Conservation (phyloP, 2,329 filamentous ascomycete species). For the Zalaria obscura region DNA sequence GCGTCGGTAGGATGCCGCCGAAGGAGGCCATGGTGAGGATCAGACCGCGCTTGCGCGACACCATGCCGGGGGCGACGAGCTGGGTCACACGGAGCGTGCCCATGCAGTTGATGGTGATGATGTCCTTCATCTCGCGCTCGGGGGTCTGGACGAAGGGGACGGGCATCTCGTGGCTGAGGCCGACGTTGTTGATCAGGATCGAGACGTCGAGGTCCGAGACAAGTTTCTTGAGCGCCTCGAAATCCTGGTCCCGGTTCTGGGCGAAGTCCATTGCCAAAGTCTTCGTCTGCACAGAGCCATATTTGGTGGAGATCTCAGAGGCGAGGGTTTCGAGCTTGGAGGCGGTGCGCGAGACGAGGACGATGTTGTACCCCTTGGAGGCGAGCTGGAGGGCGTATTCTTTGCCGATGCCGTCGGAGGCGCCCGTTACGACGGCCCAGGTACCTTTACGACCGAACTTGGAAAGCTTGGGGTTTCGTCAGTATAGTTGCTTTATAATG, state of each 20-base stretch:
- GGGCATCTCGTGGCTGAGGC: conserved; percentile 84
- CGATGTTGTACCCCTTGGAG: conserved; percentile 79
- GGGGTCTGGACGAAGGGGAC: conserved; percentile 74
- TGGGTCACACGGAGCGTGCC: conserved; percentile 82
- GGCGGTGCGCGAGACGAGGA: conserved; percentile 90
- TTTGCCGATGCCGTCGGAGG: conserved; percentile 92
- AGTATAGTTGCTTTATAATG: conserved; percentile 2
- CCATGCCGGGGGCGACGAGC: conserved; percentile 71
- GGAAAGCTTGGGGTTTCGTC: conserved; percentile 46
- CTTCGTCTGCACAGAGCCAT: conserved; percentile 57
- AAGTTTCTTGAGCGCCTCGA: conserved; percentile 54
- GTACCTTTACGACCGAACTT: conserved; percentile 84
- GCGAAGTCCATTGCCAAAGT: conserved; percentile 85
- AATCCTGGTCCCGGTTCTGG: conserved; percentile 65
- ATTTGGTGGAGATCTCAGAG: conserved; percentile 58
- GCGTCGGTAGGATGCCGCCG: conserved; percentile 81
- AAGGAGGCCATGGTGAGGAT: conserved; percentile 97
- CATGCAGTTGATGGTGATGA: conserved; percentile 89
- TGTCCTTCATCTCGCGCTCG: conserved; percentile 68
- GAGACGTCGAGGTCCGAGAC: conserved; percentile 65
- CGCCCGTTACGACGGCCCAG: conserved; percentile 90
- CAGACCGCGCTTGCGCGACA: conserved; percentile 68
- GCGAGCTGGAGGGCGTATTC: conserved; percentile 89
- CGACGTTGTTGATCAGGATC: conserved; percentile 93
- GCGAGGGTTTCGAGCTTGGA: conserved; percentile 75